Evolutionary conservation across 768 basidiomycete genomes (phyloP), one percentile per base, ranked within the genome.

Genomic region (Pisolithus sp.): DNA sequence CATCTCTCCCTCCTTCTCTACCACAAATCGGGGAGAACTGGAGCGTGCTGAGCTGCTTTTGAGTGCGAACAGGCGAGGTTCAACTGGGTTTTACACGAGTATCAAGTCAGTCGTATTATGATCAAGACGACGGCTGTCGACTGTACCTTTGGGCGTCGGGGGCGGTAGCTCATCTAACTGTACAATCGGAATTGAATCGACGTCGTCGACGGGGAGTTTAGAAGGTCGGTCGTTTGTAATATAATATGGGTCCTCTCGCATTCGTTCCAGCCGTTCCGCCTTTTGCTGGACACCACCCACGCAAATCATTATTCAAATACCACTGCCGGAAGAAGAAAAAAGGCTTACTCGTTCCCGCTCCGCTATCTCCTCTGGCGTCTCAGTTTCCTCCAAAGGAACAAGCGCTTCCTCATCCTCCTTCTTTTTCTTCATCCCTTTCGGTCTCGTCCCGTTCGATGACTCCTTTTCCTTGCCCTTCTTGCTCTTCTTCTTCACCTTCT

Each of bases 181-280:
- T 28, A 97, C 90, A 21, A 99, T 81, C 1, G 95, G 94, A 68
- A 98, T 97, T 8, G 85, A 80, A 59, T 96, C 93, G n/a, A 96
- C 57, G 62, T 96, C 91, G 12, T 81, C 77, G 7, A 68, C 54
- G 3, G 26, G 38, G 24, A 50, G 49, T 50, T 68, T 72, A 56
- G 74, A 62, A 1, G 79, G 72, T 49, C 65, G 70, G 39, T 81
- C 79, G 57, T 89, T 86, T 37, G 83, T 75, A 56, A 96, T 83
- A 67, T 96, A 94, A 70, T 93, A 96, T 4, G 94, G 93, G 63
- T 98, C 93, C 55, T 92, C 89, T 38, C 81, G 80, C 56, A 85
- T 73, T 53, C 85, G 81, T 46, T 85, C 92, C 45, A 83, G 70
- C 28, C 90, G 78, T 58, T 88, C 90, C 24, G 80, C 83, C 58